Evolutionary conservation across 1,284 basidiomycete species (phyloP).

Genomic region (Heterobasidion occidentale): DNA sequence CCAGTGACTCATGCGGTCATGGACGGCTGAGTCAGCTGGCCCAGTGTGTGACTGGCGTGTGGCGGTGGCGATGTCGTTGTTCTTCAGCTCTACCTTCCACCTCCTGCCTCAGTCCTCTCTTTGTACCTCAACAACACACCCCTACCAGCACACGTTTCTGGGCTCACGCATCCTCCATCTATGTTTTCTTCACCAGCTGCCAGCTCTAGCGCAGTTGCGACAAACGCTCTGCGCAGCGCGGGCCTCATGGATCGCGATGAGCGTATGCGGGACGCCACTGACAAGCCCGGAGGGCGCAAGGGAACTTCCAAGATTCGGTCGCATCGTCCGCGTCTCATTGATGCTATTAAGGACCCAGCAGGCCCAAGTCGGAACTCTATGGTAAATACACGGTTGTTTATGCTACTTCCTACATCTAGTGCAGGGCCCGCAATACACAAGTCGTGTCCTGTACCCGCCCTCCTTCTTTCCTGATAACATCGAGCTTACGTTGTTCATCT

Average conservation of each 20-base stretch:
- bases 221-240: slow-evolving; percentile 53
- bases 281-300: slow-evolving; percentile 65
- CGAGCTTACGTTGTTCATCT: slow-evolving; percentile 33
- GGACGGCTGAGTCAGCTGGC: neutral
- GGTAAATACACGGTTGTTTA: slow-evolving; percentile 53
- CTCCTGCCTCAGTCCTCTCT: slow-evolving; percentile 2
- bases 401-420: slow-evolving; percentile 15
- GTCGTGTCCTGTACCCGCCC: slow-evolving; percentile 22
- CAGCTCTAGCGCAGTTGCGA: slow-evolving; percentile 47
- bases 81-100: neutral
- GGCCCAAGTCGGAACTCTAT: slow-evolving; percentile 39
- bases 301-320: slow-evolving; percentile 49
- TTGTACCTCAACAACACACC: neutral
- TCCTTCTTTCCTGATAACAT: slow-evolving; percentile 24
- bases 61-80: neutral
- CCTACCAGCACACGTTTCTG: too few relatives aligned
- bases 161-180: neutral
- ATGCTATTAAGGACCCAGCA: slow-evolving; percentile 47
- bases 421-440: slow-evolving; percentile 17
- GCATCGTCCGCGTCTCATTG: slow-evolving; percentile 50
- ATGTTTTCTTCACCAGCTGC: slow-evolving; percentile 46
- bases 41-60: too few relatives aligned
- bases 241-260: slow-evolving; percentile 69
- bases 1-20: too few relatives aligned
- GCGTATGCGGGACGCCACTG: slow-evolving; percentile 59